Evolutionary conservation across 257 asterid genomes (phyloP), one percentile per base, ranked within the genome.

Genomic region (Solanum corneliomulleri): DNA sequence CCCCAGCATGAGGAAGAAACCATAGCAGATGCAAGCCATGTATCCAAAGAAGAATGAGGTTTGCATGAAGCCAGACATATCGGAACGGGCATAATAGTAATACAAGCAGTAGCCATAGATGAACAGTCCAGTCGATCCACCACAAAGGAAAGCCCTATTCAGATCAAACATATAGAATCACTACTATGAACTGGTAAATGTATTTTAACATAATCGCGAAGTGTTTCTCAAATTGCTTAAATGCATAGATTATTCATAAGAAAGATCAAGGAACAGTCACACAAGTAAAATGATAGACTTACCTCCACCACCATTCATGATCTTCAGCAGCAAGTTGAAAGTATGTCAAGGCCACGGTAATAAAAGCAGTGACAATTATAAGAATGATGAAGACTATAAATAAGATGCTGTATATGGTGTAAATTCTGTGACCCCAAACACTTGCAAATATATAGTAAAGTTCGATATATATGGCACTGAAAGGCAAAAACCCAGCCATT

Each of bases 301-400:
- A 89, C 91, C 91, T 89, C 91, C 91, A 89, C 91, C 91, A 89
- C 91, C 89, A 89, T 83, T 89, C 91, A 83, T 89, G 91, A 77
- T 89, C 91, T 85, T 89, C 91, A 47, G 91, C 91, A 64, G 89
- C 91, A 14, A 89, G 91, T 72, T 89, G 91, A 58, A 87, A 87
- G 71, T 87, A 89, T 52, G 89, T 89, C 84, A 89, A 56, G 21
- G 91, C 91, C 77, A 87, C 91, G 31, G 88, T 89, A 31, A 87
- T 87, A 41, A 89, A 89, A 39, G 90, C 90, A 35, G 91, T 87
- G 83, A 89, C 89, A 20, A 89, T 87, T 9, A 89, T 49, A 41
- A 89, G 85, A 78, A 89, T 89, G 25, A 89, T 62, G 33, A 87
- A 89, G 49, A 89, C 89, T 11, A 89, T 89, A 74, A 85, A 87